A percentile compares a stretch with the other conserved stretches of the same genome.
Evolutionary conservation across 78 protist species (phyloP).

Genomic region (Cavenderia fasciculata): DNA sequence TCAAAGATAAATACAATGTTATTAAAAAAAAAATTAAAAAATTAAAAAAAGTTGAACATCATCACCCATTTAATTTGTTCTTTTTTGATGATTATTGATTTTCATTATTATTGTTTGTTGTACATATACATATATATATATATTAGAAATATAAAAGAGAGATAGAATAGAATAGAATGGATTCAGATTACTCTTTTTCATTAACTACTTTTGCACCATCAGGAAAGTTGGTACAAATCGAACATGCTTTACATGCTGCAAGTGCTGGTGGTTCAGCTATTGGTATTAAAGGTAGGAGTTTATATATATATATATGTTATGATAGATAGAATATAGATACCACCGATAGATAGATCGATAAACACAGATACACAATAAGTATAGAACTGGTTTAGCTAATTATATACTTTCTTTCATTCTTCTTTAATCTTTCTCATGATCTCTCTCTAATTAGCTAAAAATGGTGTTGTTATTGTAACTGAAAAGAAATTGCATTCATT

Average conservation of each 20-base stretch:
- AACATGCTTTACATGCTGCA: conserved; percentile 98
- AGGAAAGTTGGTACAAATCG: conserved; percentile 99
- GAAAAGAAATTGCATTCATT: conserved; percentile 97
- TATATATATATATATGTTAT: not conserved
- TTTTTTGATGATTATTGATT: too few species aligned
- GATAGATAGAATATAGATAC: not conserved
- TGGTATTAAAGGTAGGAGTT: conserved; percentile 96
- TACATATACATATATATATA: conserved; percentile 1
- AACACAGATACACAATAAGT: not conserved
- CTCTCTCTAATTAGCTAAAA: too few species aligned
- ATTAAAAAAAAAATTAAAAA: too few species aligned
- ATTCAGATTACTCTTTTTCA: conserved; percentile 92
- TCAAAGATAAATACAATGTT: too few species aligned
- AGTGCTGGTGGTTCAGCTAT: conserved; percentile 94
- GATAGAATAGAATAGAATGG: not conserved
- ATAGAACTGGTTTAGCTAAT: not conserved
- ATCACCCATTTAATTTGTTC: too few species aligned
- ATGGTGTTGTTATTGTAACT: conserved; percentile 99
- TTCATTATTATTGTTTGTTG: too few species aligned
- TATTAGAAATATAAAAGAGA: not conserved
- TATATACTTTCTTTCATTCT: too few species aligned
- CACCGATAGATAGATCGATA: not conserved
- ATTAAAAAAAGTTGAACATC: too few species aligned
- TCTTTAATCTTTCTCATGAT: not conserved
- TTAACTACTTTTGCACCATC: conserved; percentile 99